These are phyloP conservation scores for Fusarium redolens DNA, from an alignment of 2,329 filamentous ascomycete genomes.

Conservation along the genomic window DNA sequence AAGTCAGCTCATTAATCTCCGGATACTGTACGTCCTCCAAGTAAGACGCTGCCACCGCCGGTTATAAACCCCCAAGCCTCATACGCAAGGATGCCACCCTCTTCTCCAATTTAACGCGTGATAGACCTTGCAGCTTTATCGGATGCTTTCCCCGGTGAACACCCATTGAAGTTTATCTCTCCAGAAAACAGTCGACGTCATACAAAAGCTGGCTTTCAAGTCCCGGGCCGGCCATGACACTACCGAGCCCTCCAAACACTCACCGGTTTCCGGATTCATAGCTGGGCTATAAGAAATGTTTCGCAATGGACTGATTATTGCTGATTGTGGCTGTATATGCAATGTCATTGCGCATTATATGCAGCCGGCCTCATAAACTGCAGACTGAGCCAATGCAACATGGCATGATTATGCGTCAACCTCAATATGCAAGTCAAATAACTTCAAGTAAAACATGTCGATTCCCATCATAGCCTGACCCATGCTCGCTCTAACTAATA, in stretches of 20 bases:
- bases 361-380: slow-evolving; percentile 3
- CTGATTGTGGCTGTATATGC: background rate
- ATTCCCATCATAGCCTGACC: slow-evolving; percentile 17
- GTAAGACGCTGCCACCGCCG: slow-evolving; percentile 16
- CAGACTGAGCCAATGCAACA: background rate
- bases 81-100: background rate
- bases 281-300: background rate
- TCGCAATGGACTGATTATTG: slow-evolving; percentile 4
- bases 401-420: slow-evolving; percentile 8
- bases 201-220: background rate
- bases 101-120: background rate
- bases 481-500: slow-evolving; percentile 43
- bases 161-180: background rate
- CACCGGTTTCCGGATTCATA: background rate
- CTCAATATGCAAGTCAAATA: background rate
- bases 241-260: background rate
- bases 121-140: slow-evolving; percentile 2
- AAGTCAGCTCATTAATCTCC: background rate
- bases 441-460: slow-evolving; percentile 4
- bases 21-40: background rate
- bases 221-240: slow-evolving; percentile 7
- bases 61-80: slow-evolving; percentile 1
- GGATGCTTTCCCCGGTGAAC: slow-evolving; percentile 5
- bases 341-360: slow-evolving; percentile 7
- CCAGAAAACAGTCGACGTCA: slow-evolving; percentile 12